phyloP scores from a whole-genome alignment of 2,329 filamentous ascomycete genomes.

The Monilinia aucupariae region DNA sequence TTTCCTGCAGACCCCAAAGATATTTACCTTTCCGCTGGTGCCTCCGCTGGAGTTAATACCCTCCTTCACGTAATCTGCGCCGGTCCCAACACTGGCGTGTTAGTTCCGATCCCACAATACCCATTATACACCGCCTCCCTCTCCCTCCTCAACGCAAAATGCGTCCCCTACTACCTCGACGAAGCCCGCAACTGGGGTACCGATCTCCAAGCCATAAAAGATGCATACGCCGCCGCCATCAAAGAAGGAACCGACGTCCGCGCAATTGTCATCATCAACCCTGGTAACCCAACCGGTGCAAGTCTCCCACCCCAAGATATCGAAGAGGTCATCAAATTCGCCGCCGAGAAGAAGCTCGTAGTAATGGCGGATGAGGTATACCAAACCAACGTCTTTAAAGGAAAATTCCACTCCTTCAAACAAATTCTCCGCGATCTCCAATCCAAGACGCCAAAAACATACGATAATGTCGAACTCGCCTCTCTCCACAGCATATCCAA shows the following conservation, averaged over 20 bases:
- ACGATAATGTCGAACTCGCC: slow-evolving; percentile 80
- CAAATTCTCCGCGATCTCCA: slow-evolving; percentile 77
- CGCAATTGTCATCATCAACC: slow-evolving; percentile 95
- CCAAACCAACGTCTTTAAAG: slow-evolving; percentile 96
- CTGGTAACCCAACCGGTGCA: slow-evolving; percentile 92
- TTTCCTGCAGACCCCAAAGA: slow-evolving; percentile 73
- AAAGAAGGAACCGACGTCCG: slow-evolving; percentile 77
- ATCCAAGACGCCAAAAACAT: slow-evolving; percentile 65
- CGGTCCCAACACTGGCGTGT: slow-evolving; percentile 68
- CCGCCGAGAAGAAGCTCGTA: slow-evolving; percentile 77
- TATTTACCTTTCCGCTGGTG: slow-evolving; percentile 87
- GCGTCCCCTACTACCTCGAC: slow-evolving; percentile 90
- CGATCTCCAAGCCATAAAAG: slow-evolving; percentile 70
- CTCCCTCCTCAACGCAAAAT: slow-evolving; percentile 74
- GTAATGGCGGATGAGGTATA: slow-evolving; percentile 96
- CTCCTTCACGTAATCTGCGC: slow-evolving; percentile 86
- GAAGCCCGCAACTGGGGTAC: slow-evolving; percentile 85
- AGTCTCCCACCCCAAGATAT: slow-evolving; percentile 76
- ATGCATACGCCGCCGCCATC: slow-evolving; percentile 68
- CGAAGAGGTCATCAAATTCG: slow-evolving; percentile 78
- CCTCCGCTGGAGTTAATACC: slow-evolving; percentile 91
- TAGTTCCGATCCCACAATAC: slow-evolving; percentile 96
- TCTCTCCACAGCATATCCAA: slow-evolving; percentile 93
- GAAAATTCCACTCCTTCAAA: slow-evolving; percentile 95
- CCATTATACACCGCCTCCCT: slow-evolving; percentile 95